Evolutionary conservation across 257 asterid genomes (phyloP).

Genomic region (Cynanchum wilfordii): DNA sequence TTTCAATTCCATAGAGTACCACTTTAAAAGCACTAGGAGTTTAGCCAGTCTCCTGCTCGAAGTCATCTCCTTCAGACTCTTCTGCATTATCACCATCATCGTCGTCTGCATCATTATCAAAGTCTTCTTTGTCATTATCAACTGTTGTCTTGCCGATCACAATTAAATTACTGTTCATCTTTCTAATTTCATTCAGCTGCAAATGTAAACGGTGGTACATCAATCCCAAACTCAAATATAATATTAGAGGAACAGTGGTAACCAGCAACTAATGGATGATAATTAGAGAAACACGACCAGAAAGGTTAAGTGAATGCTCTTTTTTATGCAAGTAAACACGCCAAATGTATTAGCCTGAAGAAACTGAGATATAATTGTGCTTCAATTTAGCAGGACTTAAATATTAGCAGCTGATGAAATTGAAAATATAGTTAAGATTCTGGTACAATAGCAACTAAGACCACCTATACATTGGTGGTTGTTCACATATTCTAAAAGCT

Average conservation of each 20-base stretch:
- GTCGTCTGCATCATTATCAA: conserved; percentile 84
- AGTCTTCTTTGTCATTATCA: conserved; percentile 77
- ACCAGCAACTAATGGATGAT: background rate
- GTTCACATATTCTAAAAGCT: too few relatives aligned
- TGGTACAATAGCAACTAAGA: background rate
- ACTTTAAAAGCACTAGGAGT: background rate
- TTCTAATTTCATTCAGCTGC: conserved; percentile 79
- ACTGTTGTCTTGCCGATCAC: conserved; percentile 64
- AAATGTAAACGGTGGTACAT: conserved; percentile 2
- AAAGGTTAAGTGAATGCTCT: background rate
- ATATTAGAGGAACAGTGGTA: background rate
- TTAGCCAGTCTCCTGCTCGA: conserved; percentile 92
- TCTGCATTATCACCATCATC: conserved; percentile 89
- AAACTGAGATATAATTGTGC: background rate
- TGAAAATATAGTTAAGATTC: background rate
- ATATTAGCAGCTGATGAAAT: background rate
- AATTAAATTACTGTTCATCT: conserved; percentile 48
- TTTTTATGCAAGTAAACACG: background rate
- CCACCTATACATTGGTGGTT: background rate
- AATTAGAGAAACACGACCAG: background rate
- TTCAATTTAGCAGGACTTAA: background rate
- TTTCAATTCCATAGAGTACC: background rate
- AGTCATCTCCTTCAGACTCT: conserved; percentile 91
- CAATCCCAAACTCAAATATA: conserved; percentile 1
- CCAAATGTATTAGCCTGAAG: background rate